These are phyloP conservation scores for Globomyces pollinis-pini DNA, from an alignment of 192 early-diverging fungal species.

Conservation along the genomic window DNA sequence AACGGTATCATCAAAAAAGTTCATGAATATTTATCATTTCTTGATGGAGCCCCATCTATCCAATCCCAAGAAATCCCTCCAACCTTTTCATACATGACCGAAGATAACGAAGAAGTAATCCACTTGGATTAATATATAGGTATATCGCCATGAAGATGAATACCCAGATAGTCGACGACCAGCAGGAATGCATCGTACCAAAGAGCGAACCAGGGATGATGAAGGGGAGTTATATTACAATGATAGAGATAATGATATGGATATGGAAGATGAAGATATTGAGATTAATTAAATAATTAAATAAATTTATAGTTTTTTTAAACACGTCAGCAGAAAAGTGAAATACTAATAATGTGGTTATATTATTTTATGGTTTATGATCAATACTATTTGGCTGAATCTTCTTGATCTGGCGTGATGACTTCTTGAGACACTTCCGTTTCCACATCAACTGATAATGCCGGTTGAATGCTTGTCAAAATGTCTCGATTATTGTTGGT, in stretches of 20 bases:
- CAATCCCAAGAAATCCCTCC: conserved; percentile 74
- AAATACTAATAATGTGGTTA: too few relatives aligned
- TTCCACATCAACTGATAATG: too few relatives aligned
- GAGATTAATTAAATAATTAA: too few relatives aligned
- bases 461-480: too few relatives aligned
- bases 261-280: conserved; percentile 13
- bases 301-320: too few relatives aligned
- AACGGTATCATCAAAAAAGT: conserved; percentile 60
- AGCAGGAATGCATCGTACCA: conserved; percentile 15
- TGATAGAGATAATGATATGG: conserved; percentile 24
- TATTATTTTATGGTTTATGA: too few relatives aligned
- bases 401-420: too few relatives aligned
- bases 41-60: conserved; percentile 71
- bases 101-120: neutral
- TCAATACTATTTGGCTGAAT: too few relatives aligned
- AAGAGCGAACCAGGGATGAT: conserved; percentile 21
- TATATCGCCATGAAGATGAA: conserved; percentile 29
- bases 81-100: conserved; percentile 3
- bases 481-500: too few relatives aligned
- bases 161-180: conserved; percentile 24
- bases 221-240: conserved; percentile 36
- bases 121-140: conserved; percentile 20
- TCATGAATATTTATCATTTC: conserved; percentile 54
- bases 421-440: too few relatives aligned
- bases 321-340: too few relatives aligned